Conservation (phyloP, 805 yeast species). For the Maudiozyma turicensis region DNA sequence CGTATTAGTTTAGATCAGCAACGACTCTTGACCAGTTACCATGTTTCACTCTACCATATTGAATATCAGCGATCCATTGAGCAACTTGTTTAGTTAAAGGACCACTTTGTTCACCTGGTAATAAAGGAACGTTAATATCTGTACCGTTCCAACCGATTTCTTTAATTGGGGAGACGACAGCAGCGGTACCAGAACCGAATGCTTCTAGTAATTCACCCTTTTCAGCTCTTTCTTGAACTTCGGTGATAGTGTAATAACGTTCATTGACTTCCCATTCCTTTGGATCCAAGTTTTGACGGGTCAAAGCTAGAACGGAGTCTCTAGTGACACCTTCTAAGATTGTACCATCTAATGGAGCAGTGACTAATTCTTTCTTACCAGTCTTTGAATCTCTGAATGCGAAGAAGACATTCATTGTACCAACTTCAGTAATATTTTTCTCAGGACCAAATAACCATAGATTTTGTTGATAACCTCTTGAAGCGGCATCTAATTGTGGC, state of each 20-base stretch:
- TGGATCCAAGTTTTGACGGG: constrained; percentile 61
- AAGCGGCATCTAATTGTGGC: constrained; percentile 84
- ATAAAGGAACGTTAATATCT: constrained; percentile 65
- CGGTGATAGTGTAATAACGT: constrained; percentile 72
- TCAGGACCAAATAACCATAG: constrained; percentile 93
- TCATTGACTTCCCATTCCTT: constrained; percentile 75
- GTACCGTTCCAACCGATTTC: constrained; percentile 71
- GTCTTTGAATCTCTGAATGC: constrained; percentile 61
- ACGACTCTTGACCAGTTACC: constrained; percentile 38
- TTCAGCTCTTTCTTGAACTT: constrained; percentile 64
- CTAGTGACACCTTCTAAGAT: constrained; percentile 94
- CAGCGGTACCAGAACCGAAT: constrained; percentile 97
- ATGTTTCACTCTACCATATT: constrained; percentile 73
- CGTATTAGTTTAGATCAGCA: constrained; percentile 15
- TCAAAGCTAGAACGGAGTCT: constrained; percentile 70
- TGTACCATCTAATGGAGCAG: constrained; percentile 95
- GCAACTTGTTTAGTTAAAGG: constrained; percentile 66
- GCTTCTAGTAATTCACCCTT: constrained; percentile 85
- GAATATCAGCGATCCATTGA: constrained; percentile 78
- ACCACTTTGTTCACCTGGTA: constrained; percentile 70
- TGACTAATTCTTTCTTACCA: constrained; percentile 82
- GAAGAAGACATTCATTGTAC: constrained; percentile 91
- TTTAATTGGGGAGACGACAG: constrained; percentile 86
- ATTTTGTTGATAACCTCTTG: constrained; percentile 88
- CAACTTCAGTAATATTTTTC: constrained; percentile 83